Evolutionary conservation across 1,284 basidiomycete species (phyloP).

Genomic region (Tetrapyrgos nigripes): DNA sequence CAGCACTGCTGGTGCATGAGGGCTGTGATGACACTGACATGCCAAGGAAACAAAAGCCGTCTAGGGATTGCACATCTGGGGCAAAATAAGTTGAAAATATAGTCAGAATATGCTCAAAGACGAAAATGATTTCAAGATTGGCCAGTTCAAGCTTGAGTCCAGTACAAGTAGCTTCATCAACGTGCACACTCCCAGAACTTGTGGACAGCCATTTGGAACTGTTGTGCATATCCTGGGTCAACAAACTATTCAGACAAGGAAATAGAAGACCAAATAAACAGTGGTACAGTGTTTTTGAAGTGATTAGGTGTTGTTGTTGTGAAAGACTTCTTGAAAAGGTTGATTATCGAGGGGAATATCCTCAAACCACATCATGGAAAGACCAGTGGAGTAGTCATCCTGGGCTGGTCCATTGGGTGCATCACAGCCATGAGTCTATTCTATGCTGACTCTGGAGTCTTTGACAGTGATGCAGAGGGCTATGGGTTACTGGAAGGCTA

Average conservation of each 20-base stretch:
- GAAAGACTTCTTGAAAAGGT: slow-evolving; percentile 16
- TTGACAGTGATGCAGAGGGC: slow-evolving; percentile 9
- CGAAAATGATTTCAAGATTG: too few species aligned
- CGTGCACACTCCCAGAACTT: slow-evolving; percentile 24
- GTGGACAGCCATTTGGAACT: slow-evolving; percentile 32
- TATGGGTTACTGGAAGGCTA: slow-evolving; percentile 19
- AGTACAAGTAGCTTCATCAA: too few species aligned
- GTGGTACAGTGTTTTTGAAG: slow-evolving; percentile 13
- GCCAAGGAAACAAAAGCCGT: too few species aligned
- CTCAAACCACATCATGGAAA: slow-evolving; percentile 6
- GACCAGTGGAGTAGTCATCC: slow-evolving; percentile 19
- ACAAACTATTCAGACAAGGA: slow-evolving; percentile 27
- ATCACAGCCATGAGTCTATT: slow-evolving; percentile 13
- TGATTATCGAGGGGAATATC: slow-evolving; percentile 11
- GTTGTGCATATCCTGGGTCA: slow-evolving; percentile 36
- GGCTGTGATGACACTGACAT: too few species aligned
- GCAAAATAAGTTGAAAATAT: too few species aligned
- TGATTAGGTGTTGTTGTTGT: slow-evolving; percentile 3
- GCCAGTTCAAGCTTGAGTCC: too few species aligned
- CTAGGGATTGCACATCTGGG: too few species aligned
- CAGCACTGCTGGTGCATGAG: too few species aligned
- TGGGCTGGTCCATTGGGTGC: slow-evolving; percentile 22
- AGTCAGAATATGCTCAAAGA: too few species aligned
- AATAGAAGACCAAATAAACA: slow-evolving; percentile 13
- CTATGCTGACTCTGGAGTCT: slow-evolving; percentile 13